phyloP scores from a whole-genome alignment of 495 filamentous ascomycete genomes.

The Entonaema liquescens region DNA sequence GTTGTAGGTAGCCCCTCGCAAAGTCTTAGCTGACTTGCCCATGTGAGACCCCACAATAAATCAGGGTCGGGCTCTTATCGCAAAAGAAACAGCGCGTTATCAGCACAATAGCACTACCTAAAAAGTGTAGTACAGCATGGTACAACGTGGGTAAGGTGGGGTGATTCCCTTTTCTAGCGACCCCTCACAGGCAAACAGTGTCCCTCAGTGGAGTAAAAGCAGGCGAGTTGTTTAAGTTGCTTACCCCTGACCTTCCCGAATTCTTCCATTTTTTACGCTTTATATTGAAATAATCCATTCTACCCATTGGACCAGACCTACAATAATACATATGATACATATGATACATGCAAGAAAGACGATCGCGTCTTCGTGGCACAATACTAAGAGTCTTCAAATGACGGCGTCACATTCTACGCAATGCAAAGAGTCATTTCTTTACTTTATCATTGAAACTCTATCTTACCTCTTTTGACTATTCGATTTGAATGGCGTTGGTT shows the following conservation, averaged over 20 bases:
- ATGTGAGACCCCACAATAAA: conserved; percentile 40
- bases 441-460: conserved; percentile 7
- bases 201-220: neutral
- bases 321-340: neutral
- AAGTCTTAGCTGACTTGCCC: conserved; percentile 42
- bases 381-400: neutral
- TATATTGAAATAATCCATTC: conserved; percentile 1
- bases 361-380: conserved; percentile 37
- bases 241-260: conserved; percentile 28
- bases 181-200: conserved; percentile 2
- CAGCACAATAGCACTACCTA: neutral
- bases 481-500: neutral
- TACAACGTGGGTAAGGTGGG: conserved; percentile 22
- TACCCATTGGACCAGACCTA: conserved; percentile 15
- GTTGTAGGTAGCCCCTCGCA: conserved; percentile 36
- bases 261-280: conserved; percentile 2
- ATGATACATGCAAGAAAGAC: conserved; percentile 16
- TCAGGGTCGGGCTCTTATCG: conserved; percentile 34
- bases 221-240: neutral
- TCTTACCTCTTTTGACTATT: neutral
- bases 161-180: conserved; percentile 12
- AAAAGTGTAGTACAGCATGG: neutral
- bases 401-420: conserved; percentile 16
- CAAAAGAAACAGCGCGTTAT: conserved; percentile 16
- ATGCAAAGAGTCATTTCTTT: conserved; percentile 3